Conservation (phyloP, 352 stramenopile species). For the Saprolegnia parasitica region DNA sequence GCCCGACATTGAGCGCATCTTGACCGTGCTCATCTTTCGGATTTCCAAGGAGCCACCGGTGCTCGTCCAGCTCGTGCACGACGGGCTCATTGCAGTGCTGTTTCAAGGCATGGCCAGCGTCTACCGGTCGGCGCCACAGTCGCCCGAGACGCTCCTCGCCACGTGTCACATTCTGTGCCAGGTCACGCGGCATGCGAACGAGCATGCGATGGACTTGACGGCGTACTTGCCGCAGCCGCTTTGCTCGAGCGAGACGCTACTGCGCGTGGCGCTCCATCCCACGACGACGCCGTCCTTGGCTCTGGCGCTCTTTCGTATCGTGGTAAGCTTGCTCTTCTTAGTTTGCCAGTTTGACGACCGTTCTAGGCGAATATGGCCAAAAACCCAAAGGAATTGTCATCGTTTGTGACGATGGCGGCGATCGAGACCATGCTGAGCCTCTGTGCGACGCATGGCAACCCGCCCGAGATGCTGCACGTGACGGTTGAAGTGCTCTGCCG, state of each 20-base stretch:
- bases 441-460: constrained; percentile 42
- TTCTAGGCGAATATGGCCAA: constrained; percentile 35
- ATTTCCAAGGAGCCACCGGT: constrained; percentile 46
- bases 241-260: constrained; percentile 43
- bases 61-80: constrained; percentile 34
- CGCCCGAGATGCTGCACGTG: constrained; percentile 36
- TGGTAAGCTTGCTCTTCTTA: no score
- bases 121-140: constrained; percentile 27
- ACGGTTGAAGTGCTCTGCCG: constrained; percentile 45
- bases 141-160: constrained; percentile 41
- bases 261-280: constrained; percentile 38
- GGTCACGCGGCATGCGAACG: constrained; percentile 52
- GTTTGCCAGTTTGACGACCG: no score
- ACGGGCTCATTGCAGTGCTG: constrained; percentile 25
- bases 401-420: constrained; percentile 45
- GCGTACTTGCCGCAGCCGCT: constrained; percentile 37
- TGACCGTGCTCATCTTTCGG: constrained; percentile 38
- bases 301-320: constrained; percentile 46
- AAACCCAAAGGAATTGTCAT: constrained; percentile 48
- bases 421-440: constrained; percentile 60
- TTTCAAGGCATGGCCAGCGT: constrained; percentile 19
- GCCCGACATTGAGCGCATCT: constrained; percentile 51
- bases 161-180: constrained; percentile 67
- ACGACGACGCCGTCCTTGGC: constrained; percentile 37
- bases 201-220: constrained; percentile 53